Evolutionary conservation across 306 rosid species (phyloP), one percentile per base, ranked within the genome.

Genomic region (Medicago lupulina): DNA sequence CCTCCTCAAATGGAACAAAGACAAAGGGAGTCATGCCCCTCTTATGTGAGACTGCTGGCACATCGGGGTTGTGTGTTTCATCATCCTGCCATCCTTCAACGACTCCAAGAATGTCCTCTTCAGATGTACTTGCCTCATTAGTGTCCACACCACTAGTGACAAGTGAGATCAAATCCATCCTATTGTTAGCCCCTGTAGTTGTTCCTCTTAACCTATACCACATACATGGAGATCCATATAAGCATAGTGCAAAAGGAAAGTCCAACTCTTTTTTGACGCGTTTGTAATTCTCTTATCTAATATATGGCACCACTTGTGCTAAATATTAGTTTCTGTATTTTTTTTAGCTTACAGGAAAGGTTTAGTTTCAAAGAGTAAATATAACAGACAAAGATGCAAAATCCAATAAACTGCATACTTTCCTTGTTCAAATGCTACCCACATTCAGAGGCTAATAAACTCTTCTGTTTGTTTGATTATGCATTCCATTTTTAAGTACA

Each of bases 41-140:
- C 82, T 77, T 89, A 75, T 92, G 97, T 15, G 97, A 90, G 83
- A 90, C 90, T 43, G 97, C 95, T 38, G 97, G 97, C 77, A 92
- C 97, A 74, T 95, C 97, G 63, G 97, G 97, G 77, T 95, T 92
- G 88, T 95, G 98, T 31, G 97, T 87, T 85, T 95, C 98, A 57
- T 95, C 98, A 79, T 95, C 98, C 75, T 80, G 87, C 97, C 98
- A 95, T 78, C 91, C 88, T 84, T 84, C 97, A 64, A 92, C 98
- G 19, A 90, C 85, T 40, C 93, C 93, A 67, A 91, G 98, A 72
- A 95, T 92, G 80, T 87, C 93, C 47, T 95, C 97, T 25, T 90
- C 96, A 8, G 74, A 86, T 76, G 82, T 82, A 4, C 70, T 59
- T 21, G 88, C 87, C 87, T 95, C 98, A 16, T 40, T 81, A 71